Conservation (phyloP, 2,329 filamentous ascomycete genomes). For the Neofusicoccum laricinum region DNA sequence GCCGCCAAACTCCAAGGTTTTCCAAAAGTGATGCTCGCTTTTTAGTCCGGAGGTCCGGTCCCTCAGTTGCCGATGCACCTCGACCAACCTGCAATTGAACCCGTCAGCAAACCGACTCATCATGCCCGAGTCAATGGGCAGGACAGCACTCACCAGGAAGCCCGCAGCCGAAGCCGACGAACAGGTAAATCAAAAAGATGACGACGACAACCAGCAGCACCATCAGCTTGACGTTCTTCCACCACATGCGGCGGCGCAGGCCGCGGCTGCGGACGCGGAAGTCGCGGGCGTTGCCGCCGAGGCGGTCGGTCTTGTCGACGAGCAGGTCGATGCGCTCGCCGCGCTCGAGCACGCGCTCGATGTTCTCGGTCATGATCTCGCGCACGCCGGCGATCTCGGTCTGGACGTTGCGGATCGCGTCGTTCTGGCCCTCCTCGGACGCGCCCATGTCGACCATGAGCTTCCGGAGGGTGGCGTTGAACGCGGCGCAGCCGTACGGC, state of each 20-base stretch:
- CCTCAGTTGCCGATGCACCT: constrained; percentile 33
- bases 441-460: constrained; percentile 85
- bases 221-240: constrained; percentile 98
- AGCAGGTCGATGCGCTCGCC: constrained; percentile 88
- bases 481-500: constrained; percentile 84
- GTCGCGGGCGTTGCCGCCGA: constrained; percentile 84
- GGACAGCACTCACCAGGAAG: constrained; percentile 51
- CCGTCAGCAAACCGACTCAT: background rate
- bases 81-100: constrained; percentile 32
- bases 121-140: too few relatives aligned
- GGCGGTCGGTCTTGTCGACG: constrained; percentile 91
- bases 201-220: constrained; percentile 70
- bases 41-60: background rate
- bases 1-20: background rate
- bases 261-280: constrained; percentile 85
- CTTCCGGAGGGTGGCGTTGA: constrained; percentile 74
- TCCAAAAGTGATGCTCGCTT: background rate
- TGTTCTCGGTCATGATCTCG: constrained; percentile 94
- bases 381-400: constrained; percentile 88
- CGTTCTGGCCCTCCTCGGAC: constrained; percentile 69
- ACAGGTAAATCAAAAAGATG: constrained; percentile 67
- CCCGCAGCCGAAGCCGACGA: constrained; percentile 71
- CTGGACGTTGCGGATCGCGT: constrained; percentile 80
- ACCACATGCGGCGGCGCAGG: constrained; percentile 94
- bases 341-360: constrained; percentile 82